Base-by-base conservation (phyloP, 2,329 filamentous ascomycete species). In the Trichophaea hybrida region DNA sequence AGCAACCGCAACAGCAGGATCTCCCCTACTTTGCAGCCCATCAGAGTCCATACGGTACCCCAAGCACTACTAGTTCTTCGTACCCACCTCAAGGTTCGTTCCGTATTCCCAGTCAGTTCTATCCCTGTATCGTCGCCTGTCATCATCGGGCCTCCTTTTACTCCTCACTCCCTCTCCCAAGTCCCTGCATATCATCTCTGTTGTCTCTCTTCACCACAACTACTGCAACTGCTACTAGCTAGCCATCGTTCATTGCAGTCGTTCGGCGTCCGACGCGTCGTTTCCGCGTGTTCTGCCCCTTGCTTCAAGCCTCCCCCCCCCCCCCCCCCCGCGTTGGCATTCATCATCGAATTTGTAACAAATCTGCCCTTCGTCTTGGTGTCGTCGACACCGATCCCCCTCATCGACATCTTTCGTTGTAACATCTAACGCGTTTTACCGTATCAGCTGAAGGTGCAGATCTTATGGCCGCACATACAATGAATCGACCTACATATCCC, bases 401-500 rank as follows among this genome's bases (percentile, higher is more conserved):
- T 17, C 17, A 49, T 15, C 46, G 17, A 33, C 32, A 5, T 35
- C 50, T 37, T 12, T 37, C 50, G 32, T 32, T 24, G 24, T 37
- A 13, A 33, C 37, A n/a, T 37, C 50, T 53, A 53, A 53, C 50
- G 13, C 31, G 13, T 53, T 24, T 53, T 53, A 7, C 24, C 50
- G 44, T 17, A 61, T 34, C 43, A 50, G 48, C 56, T 44, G 48
- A 59, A 54, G 56, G 64, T 72, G 81, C 83, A 71, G 81, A 83
- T 70, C 75, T 78, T 69, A 85, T 85, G 82, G 81, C 82, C 64
- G 77, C 80, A 67, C 78, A 81, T 67, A 80, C 80, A 66, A 83
- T 84, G 78, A 81, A 81, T 71, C 78, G 81, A 68, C 73, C 79
- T 64, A 72, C 77, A 51, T 95, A 94, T 72, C 90, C 90, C 68